Conservation (phyloP, 805 yeast genomes). For the Dipodascus albidus region DNA sequence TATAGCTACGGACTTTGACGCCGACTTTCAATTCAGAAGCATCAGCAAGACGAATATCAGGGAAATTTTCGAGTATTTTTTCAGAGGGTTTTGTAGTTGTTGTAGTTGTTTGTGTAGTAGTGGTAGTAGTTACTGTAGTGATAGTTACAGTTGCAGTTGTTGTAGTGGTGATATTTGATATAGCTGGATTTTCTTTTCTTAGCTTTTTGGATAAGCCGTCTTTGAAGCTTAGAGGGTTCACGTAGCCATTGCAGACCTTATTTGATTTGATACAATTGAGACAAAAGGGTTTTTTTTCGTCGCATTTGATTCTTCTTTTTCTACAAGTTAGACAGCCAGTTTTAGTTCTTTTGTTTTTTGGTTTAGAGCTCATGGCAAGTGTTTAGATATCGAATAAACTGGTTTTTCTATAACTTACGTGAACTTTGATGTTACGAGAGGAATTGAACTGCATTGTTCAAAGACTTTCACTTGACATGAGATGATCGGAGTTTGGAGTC, state of each 20-base stretch:
- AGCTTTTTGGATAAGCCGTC: background rate
- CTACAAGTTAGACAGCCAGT: slow-evolving; percentile 3
- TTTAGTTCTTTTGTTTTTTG: slow-evolving; percentile 1
- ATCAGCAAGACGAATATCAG: too few relatives aligned
- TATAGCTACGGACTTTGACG: background rate
- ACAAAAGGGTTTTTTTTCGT: slow-evolving; percentile 1
- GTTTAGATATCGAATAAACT: too few relatives aligned
- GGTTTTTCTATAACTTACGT: too few relatives aligned
- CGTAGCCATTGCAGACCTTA: background rate
- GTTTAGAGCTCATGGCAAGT: background rate
- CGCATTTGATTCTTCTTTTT: slow-evolving; percentile 3
- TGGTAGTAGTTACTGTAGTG: background rate
- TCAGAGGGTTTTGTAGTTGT: background rate
- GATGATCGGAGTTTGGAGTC: too few relatives aligned
- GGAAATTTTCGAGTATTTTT: background rate
- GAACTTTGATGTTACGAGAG: too few relatives aligned
- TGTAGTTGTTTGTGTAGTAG: background rate
- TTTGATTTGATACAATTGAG: slow-evolving; percentile 2
- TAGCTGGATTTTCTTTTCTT: background rate
- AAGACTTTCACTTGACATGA: too few relatives aligned
- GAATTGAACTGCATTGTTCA: too few relatives aligned
- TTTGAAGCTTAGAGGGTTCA: background rate
- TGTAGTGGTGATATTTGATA: background rate
- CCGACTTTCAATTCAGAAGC: too few relatives aligned
- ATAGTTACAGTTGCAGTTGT: background rate